Base-by-base conservation (phyloP, 306 rosid genomes). In the Cicer arietinum region DNA sequence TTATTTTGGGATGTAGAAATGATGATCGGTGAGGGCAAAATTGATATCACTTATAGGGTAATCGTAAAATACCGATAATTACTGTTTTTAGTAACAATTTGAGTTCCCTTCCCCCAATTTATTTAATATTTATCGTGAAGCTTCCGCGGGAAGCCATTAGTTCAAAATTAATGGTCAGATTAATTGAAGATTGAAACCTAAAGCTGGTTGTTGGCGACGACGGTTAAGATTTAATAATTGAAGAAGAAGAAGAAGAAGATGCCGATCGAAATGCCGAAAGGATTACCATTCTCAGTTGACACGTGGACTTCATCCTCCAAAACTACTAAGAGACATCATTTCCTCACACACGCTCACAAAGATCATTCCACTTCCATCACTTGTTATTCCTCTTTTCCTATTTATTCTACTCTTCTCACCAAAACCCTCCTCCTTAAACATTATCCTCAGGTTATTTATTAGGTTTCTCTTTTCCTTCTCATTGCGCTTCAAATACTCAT, bases 231-330 rank as follows among this genome's bases (percentile, higher is more conserved):
- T n/a, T 0, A 50, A 50, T 30, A 30, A 30, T 30, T 30, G 37
- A 30, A 25, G 35, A 25, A 52, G 18, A 65, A 71, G 25, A 22
- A 22, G 57, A 51, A 52, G 18, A 65, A 71, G 18, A 92, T 90
- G 98, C 91, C 96, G 51, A 87, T 90, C 8, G 90, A 90, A 82
- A 82, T 90, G 92, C 98, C 92, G 10, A 80, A 70, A 45, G 96
- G 96, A 2, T 58, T 92, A 16, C 94, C 98, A 1, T 92, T 92
- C 86, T 90, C 94, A 0, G 92, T 90, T n/a, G 98, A 92, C 69
- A 88, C 98, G 60, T 90, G 98, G 94, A 78, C 63, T 67, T 69
- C 73, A 10, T 76, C 83, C 0, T 89, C 98, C 13, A 83, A 25
- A 75, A 63, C 46, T 40, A 85, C 51, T 12, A 92, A 92, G 85